A percentile compares a stretch with the other conserved stretches of the same genome.
Conservation (phyloP, 2,329 filamentous ascomycete genomes). For the Hypoxylon sp. region DNA sequence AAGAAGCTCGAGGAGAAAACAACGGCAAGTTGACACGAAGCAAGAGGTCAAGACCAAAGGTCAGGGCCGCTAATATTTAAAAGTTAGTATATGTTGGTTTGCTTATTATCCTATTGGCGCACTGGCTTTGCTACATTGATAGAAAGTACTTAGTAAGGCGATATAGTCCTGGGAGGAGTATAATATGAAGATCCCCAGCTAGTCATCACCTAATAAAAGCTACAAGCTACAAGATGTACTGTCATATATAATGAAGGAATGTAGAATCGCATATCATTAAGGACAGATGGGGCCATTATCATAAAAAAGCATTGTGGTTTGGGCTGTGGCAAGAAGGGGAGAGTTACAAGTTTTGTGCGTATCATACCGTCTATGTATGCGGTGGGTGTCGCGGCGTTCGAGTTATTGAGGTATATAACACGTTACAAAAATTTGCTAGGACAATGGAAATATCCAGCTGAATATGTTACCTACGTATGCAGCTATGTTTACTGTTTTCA, state of each 20-base stretch:
- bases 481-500: neutral
- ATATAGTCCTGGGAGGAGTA: conserved; percentile 26
- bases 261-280: conserved; percentile 15
- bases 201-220: conserved; percentile 32
- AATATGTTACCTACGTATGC: neutral
- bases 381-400: neutral
- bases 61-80: conserved; percentile 17
- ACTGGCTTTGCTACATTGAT: conserved; percentile 24
- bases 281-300: neutral
- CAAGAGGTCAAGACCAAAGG: conserved; percentile 10
- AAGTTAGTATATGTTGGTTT: conserved; percentile 25
- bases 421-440: neutral
- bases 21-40: conserved; percentile 31
- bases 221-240: conserved; percentile 17
- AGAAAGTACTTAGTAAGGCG: conserved; percentile 16
- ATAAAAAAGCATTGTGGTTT: conserved; percentile 10
- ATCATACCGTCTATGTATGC: neutral
- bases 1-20: conserved; percentile 64
- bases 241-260: conserved; percentile 17
- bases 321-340: neutral
- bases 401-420: neutral
- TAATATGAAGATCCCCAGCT: conserved; percentile 32
- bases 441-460: conserved; percentile 18
- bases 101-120: conserved; percentile 17
- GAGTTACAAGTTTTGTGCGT: neutral